These are phyloP conservation scores for Suhomyces sp. DNA, from an alignment of 805 yeast genomes.

Conservation along the genomic window DNA sequence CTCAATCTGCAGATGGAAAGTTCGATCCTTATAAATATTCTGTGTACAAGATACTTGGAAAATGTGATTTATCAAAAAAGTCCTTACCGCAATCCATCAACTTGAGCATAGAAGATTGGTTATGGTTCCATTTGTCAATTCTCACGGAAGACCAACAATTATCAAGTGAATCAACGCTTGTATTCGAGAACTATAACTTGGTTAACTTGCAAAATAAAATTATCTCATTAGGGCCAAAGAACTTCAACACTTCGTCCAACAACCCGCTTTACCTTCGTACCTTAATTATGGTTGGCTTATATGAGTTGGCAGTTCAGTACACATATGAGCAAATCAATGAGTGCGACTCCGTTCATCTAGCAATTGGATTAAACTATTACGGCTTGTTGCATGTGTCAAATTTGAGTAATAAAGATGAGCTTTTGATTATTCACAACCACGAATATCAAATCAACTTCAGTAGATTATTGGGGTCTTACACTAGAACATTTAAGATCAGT, in stretches of 20 bases:
- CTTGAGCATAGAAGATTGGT: slow-evolving; percentile 89
- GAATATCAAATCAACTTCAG: slow-evolving; percentile 48
- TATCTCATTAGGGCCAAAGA: slow-evolving; percentile 66
- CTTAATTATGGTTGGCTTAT: slow-evolving; percentile 71
- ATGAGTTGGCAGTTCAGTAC: slow-evolving; percentile 74
- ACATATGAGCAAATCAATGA: slow-evolving; percentile 59
- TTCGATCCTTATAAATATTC: slow-evolving; percentile 91
- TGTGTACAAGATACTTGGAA: slow-evolving; percentile 87
- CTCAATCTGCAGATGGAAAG: slow-evolving; percentile 30
- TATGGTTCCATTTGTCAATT: slow-evolving; percentile 87
- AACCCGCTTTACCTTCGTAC: slow-evolving; percentile 74
- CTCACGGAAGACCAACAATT: slow-evolving; percentile 50
- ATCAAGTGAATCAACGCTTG: slow-evolving; percentile 40
- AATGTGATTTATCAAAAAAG: slow-evolving; percentile 71
- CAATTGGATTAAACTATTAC: slow-evolving; percentile 73
- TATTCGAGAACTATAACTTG: slow-evolving; percentile 70
- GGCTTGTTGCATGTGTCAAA: slow-evolving; percentile 58
- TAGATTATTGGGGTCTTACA: slow-evolving; percentile 72
- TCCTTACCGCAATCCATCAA: slow-evolving; percentile 65
- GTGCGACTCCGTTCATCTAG: slow-evolving; percentile 85
- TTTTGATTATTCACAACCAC: slow-evolving; percentile 32
- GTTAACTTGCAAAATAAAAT: slow-evolving; percentile 71
- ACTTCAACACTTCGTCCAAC: slow-evolving; percentile 62
- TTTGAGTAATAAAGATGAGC: slow-evolving; percentile 28
- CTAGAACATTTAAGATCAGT: slow-evolving; percentile 75